Base-by-base conservation (phyloP, 1,284 basidiomycete species). In the Boletus calvinii region DNA sequence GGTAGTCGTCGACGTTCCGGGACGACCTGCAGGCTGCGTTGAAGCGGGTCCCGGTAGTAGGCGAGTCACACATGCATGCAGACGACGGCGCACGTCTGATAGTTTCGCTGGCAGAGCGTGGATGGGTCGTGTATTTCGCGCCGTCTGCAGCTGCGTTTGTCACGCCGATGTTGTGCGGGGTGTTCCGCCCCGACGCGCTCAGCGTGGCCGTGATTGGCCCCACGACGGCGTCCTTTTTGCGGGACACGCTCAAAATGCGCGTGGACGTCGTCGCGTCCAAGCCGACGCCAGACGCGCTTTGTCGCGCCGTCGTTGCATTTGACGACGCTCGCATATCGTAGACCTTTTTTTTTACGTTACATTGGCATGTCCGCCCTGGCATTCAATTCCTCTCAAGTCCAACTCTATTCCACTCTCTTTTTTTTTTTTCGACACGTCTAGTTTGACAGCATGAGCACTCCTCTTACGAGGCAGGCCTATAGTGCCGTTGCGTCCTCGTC, bases 111-210 rank as follows among this genome's bases (percentile, higher is more conserved):
- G 20, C 24, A 37, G 48, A 20, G 29, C 50, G 85, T 83, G 80
- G 62, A 6, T 90, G 88, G 86, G 78, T 90, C 8, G 78, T 83
- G 13, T 81, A 82, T 62, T 92, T 91, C 59, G 85, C 90, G 0
- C 90, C 89, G 2, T 91, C 87, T 2, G 77, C 80, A 1, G 81
- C 87, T 0, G 74, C 74, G 32, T 79, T 82, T 48, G 82, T 79
- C 9, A 67, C 74, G 4, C 85, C 86, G 0, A 64, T 73, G 24
- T 58, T 90, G 24, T 65, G 65, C 12, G 64, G 75, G 26, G 68
- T 75, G 51, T 83, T 87, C 57, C 49, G 57, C 3, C 49, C 76
- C 22, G 48, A 42, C 6, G 37, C 36, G 6, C 60, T 70, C 29
- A 70, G 63, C 13, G 64, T 84, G 17, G 86, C 83, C 12, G 77